Percentiles rank a stretch among this genome's conserved stretches.
Conservation (phyloP, 345 rosid species). For the Aurinia saxatilis region DNA sequence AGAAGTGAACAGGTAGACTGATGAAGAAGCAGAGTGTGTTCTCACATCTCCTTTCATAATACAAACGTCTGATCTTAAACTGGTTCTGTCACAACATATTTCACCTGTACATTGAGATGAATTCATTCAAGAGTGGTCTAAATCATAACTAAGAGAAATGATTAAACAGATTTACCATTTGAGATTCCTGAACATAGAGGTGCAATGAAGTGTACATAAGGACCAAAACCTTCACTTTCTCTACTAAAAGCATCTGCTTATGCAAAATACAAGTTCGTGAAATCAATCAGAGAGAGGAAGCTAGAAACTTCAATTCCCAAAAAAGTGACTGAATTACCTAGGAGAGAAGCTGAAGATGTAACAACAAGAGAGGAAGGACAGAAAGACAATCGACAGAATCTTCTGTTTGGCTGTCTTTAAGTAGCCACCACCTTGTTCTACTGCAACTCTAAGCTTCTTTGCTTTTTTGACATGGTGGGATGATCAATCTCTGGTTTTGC, state of each 20-base stretch:
- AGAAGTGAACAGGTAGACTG: slow-evolving; percentile 41
- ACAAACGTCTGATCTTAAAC: slow-evolving; percentile 61
- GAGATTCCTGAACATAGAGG: slow-evolving; percentile 23
- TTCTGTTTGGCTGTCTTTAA: slow-evolving; percentile 1
- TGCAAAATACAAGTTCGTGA: background rate
- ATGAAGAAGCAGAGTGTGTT: slow-evolving; percentile 51
- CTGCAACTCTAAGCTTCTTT: no score
- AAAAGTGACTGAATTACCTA: background rate
- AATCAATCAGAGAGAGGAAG: background rate
- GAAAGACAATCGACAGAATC: background rate
- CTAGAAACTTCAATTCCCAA: background rate
- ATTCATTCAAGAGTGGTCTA: no score
- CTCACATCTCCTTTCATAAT: slow-evolving; percentile 70
- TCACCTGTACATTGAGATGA: slow-evolving; percentile 10
- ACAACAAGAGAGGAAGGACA: slow-evolving; percentile 15
- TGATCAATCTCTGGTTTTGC: slow-evolving; percentile 15
- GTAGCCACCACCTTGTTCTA: background rate
- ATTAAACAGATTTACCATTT: slow-evolving; percentile 16
- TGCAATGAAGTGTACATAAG: slow-evolving; percentile 13
- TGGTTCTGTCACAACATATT: slow-evolving; percentile 62
- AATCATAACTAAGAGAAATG: no score
- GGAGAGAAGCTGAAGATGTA: slow-evolving; percentile 23
- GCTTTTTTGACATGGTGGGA: background rate
- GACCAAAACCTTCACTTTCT: background rate
- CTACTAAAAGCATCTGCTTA: slow-evolving; percentile 13